Percentiles rank a stretch among this genome's conserved stretches.
phyloP scores from a whole-genome alignment of 139 green algal species.

The Chlamydomonas eustigma region DNA sequence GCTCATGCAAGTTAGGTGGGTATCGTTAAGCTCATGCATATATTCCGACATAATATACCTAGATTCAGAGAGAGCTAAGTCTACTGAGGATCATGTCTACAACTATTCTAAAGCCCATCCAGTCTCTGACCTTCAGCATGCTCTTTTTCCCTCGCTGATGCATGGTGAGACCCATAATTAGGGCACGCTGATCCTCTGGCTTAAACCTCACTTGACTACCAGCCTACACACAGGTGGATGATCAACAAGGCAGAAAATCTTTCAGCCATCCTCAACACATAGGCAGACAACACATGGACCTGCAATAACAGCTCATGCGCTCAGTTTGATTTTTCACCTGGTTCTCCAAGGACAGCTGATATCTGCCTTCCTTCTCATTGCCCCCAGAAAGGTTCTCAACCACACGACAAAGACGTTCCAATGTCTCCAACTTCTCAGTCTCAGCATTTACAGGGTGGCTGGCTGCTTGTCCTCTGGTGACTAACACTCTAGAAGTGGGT shows the following conservation, averaged over 20 bases:
- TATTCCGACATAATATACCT: no score
- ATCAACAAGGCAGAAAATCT: neutral
- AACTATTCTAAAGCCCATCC: no score
- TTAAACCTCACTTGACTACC: neutral
- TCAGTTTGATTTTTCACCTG: constrained; percentile 28
- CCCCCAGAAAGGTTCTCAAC: constrained; percentile 28
- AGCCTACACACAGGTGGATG: neutral
- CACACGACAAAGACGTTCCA: constrained; percentile 41
- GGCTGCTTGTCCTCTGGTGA: constrained; percentile 31
- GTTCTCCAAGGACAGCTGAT: constrained; percentile 48
- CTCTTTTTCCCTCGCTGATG: constrained; percentile 49
- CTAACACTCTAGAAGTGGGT: constrained; percentile 29
- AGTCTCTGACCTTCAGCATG: constrained; percentile 25
- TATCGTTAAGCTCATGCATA: no score
- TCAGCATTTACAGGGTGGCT: neutral
- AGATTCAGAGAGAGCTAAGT: no score
- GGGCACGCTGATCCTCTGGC: constrained; percentile 32
- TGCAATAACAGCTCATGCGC: neutral
- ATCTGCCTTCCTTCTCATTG: constrained; percentile 13
- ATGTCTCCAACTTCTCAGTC: constrained; percentile 5
- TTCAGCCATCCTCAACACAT: neutral
- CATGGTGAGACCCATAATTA: constrained; percentile 53
- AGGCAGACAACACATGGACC: neutral
- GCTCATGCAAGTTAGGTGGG: no score
- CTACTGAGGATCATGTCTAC: no score